A percentile compares a stretch with the other conserved stretches of the same genome.
phyloP scores from a whole-genome alignment of 169 alveolate genomes.

The Ophryocystis elektroscirrha region DNA sequence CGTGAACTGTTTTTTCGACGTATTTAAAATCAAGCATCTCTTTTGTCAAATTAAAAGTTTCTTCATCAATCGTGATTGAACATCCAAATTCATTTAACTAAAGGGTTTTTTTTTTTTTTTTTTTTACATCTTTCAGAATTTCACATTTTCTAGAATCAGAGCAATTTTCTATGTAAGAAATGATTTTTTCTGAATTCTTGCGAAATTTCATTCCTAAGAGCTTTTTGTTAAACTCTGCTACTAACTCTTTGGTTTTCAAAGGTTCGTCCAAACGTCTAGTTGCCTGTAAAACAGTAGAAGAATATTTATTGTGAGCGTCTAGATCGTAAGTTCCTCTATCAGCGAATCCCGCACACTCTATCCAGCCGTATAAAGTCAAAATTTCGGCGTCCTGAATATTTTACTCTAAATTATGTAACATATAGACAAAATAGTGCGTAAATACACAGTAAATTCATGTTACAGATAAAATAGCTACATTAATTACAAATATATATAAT shows the following conservation, averaged over 20 bases:
- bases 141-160: conserved; percentile 7
- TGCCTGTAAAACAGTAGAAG: conserved; percentile 33
- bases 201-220: conserved; percentile 2
- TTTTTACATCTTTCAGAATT: not conserved
- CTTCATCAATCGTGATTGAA: no score
- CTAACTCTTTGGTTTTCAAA: conserved; percentile 4
- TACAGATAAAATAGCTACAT: no score
- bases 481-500: no score
- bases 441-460: no score
- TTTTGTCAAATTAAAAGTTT: conserved; percentile 5
- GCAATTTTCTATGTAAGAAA: conserved; percentile 1
- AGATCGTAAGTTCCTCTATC: conserved; percentile 82
- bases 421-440: no score
- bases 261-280: conserved; percentile 6
- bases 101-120: not conserved
- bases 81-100: no score
- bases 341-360: conserved; percentile 91
- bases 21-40: conserved; percentile 45
- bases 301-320: conserved; percentile 55
- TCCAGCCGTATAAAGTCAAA: conserved; percentile 82
- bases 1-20: conserved; percentile 46
- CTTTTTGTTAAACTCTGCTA: conserved; percentile 4
- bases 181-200: not conserved
- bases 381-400: conserved; percentile 97
- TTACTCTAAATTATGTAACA: no score